Evolutionary conservation across 768 basidiomycete genomes (phyloP).

Genomic region (Kondoa malvinella): DNA sequence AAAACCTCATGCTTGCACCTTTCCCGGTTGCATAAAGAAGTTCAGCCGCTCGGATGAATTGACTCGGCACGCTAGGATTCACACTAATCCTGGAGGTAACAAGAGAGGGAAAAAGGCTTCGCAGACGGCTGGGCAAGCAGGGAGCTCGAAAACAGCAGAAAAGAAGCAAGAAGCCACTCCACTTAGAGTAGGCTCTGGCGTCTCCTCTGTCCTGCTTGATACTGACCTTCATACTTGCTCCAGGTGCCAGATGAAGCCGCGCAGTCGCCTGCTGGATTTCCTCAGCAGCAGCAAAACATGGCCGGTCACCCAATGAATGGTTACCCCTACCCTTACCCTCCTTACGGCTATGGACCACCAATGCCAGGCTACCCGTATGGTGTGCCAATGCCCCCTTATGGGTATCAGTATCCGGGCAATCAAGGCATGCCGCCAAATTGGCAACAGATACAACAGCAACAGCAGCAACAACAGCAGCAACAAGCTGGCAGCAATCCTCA

Average conservation of each 20-base stretch:
- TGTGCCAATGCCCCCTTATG: neutral
- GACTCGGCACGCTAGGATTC: conserved; percentile 86
- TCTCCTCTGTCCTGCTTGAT: neutral
- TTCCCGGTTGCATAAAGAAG: conserved; percentile 88
- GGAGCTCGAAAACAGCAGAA: neutral
- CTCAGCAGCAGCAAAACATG: neutral
- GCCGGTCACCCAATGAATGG: neutral
- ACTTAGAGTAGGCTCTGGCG: neutral
- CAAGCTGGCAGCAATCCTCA: neutral
- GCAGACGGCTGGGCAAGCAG: conserved; percentile 1
- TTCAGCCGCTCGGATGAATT: conserved; percentile 98
- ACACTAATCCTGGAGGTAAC: conserved; percentile 31
- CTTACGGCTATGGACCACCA: neutral
- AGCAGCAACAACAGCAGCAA: conserved; percentile 6
- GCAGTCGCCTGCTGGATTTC: neutral
- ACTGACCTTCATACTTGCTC: too few species aligned
- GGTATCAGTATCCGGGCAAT: neutral
- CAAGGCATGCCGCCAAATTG: neutral
- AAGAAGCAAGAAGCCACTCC: neutral
- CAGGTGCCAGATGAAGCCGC: neutral
- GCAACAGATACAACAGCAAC: conserved; percentile 5
- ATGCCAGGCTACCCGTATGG: neutral
- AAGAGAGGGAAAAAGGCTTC: conserved; percentile 16
- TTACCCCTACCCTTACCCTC: neutral
- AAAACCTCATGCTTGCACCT: conserved; percentile 85